phyloP scores from a whole-genome alignment of 345 rosid genomes.

The Linum trigynum region DNA sequence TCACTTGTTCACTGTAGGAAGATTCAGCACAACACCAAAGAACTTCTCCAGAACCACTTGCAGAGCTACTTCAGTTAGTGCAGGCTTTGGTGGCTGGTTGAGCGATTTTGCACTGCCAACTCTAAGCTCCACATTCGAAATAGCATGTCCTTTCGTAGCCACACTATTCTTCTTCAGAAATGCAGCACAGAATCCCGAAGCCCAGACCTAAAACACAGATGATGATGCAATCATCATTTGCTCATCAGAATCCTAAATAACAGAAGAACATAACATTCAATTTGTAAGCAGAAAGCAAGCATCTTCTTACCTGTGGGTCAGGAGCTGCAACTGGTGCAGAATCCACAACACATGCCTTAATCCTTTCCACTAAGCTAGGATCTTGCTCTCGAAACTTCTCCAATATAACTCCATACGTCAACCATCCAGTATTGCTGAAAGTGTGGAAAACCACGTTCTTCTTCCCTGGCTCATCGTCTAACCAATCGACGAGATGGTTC shows the following conservation, averaged over 20 bases:
- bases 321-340: constrained; percentile 97
- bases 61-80: constrained; percentile 67
- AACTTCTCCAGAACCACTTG: constrained; percentile 72
- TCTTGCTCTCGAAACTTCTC: constrained; percentile 82
- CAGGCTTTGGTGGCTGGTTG: constrained; percentile 51
- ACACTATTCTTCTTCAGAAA: constrained; percentile 77
- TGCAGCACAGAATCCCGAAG: constrained; percentile 94
- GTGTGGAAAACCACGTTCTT: constrained; percentile 89
- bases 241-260: background rate
- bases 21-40: constrained; percentile 60
- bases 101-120: constrained; percentile 19
- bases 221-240: constrained; percentile 11
- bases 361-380: constrained; percentile 50
- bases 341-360: constrained; percentile 88
- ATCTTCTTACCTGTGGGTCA: constrained; percentile 71
- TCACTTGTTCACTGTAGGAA: constrained; percentile 79
- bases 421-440: constrained; percentile 98
- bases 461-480: constrained; percentile 71
- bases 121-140: constrained; percentile 19
- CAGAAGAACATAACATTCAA: background rate
- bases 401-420: constrained; percentile 89
- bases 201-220: constrained; percentile 65
- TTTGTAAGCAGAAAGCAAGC: constrained; percentile 2
- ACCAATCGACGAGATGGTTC: constrained; percentile 81
- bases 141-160: constrained; percentile 54